These are phyloP conservation scores for Sphaerulina populicola DNA, from an alignment of 2,329 filamentous ascomycete genomes.

Conservation along the genomic window DNA sequence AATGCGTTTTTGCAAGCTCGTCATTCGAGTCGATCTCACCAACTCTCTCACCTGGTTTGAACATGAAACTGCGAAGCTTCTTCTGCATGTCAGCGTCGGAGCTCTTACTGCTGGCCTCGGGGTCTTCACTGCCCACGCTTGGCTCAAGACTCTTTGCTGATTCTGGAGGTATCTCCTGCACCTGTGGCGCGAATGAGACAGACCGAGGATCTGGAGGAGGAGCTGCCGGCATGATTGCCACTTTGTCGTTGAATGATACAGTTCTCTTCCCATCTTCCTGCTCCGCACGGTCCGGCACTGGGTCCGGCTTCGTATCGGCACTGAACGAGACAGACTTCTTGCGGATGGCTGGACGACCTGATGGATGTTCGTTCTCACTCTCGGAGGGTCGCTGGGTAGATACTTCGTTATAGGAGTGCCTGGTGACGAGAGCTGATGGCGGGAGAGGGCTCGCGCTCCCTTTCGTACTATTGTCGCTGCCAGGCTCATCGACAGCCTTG, in stretches of 20 bases:
- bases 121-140: not conserved
- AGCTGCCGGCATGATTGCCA: constrained; percentile 31
- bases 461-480: constrained; percentile 6
- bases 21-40: constrained; percentile 40
- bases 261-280: constrained; percentile 30
- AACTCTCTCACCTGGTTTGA: constrained; percentile 35
- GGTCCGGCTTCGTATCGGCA: constrained; percentile 49
- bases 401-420: not conserved
- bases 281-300: constrained; percentile 29
- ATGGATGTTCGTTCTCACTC: constrained; percentile 5
- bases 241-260: constrained; percentile 32
- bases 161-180: constrained; percentile 30
- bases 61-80: constrained; percentile 24
- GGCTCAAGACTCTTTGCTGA: not conserved
- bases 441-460: not conserved
- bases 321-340: constrained; percentile 57
- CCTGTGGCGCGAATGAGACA: constrained; percentile 29
- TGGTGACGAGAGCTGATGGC: constrained; percentile 17
- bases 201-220: constrained; percentile 28
- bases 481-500: constrained; percentile 9
- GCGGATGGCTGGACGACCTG: constrained; percentile 19
- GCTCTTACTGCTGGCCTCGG: not conserved
- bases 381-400: constrained; percentile 4
- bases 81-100: constrained; percentile 20
- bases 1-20: constrained; percentile 34